A percentile compares a stretch with the other conserved stretches of the same genome.
These are phyloP conservation scores for Xylaria sp. DNA, from an alignment of 2,329 filamentous ascomycete genomes.

Conservation along the genomic window DNA sequence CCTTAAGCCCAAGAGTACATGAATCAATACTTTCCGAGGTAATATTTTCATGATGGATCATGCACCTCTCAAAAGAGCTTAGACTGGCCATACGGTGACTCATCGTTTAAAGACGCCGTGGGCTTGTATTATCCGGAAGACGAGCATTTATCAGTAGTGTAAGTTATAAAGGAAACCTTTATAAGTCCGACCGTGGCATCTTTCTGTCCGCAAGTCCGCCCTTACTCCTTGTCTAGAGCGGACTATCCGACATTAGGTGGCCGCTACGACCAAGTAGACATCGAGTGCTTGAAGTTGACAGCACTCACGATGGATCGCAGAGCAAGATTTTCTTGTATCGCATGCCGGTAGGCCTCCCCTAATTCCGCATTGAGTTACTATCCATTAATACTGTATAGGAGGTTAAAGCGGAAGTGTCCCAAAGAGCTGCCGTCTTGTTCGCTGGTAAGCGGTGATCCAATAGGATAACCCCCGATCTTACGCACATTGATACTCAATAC, in stretches of 20 bases:
- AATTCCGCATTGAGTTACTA: neutral
- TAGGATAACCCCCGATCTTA: neutral
- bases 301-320: constrained; percentile 13
- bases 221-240: neutral
- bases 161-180: neutral
- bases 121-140: neutral
- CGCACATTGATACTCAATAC: constrained; percentile 1
- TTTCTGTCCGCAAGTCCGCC: constrained; percentile 2
- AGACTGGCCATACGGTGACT: too few species aligned
- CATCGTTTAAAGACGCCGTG: too few species aligned
- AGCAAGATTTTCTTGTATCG: constrained; percentile 21
- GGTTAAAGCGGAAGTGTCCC: constrained; percentile 24
- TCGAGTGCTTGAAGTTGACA: neutral
- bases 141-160: neutral
- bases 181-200: neutral
- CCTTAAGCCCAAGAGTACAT: constrained; percentile 1
- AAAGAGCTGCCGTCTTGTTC: constrained; percentile 28
- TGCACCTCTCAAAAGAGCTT: too few species aligned
- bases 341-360: constrained; percentile 14
- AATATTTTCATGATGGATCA: too few species aligned
- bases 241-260: neutral
- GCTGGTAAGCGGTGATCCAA: constrained; percentile 16
- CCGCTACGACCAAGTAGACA: neutral
- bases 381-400: constrained; percentile 8
- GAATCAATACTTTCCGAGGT: too few species aligned